These are phyloP conservation scores for Colletotrichum chlorophyti DNA, from an alignment of 2,329 filamentous ascomycete species.

Conservation along the genomic window DNA sequence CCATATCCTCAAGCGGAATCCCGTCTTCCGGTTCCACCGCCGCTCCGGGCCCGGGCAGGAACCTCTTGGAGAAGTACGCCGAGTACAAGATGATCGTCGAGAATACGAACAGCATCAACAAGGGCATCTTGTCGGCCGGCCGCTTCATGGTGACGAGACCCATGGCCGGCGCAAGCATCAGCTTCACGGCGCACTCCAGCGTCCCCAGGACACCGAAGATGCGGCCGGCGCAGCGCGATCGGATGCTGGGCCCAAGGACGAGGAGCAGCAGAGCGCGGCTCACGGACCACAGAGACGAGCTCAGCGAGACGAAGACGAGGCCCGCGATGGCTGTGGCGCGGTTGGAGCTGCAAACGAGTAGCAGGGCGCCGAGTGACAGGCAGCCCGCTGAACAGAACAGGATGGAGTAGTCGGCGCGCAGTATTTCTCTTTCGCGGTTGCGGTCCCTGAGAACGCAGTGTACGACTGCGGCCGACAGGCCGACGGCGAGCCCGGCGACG, in stretches of 20 bases:
- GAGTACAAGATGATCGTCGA: background rate
- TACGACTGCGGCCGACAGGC: too few relatives aligned
- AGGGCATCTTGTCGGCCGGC: background rate
- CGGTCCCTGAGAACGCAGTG: too few relatives aligned
- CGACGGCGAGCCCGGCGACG: too few relatives aligned
- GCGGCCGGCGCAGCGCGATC: background rate
- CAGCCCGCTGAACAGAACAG: too few relatives aligned
- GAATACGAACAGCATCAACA: background rate
- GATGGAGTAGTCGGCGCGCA: too few relatives aligned
- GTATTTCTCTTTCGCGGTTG: too few relatives aligned
- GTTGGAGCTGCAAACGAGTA: background rate
- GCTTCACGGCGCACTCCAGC: background rate
- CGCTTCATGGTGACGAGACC: background rate
- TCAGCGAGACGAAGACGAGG: background rate
- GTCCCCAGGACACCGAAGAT: background rate
- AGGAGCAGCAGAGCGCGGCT: background rate
- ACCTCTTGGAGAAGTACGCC: background rate
- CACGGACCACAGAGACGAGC: background rate
- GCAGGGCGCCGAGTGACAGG: too few relatives aligned
- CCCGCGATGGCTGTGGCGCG: background rate
- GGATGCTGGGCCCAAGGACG: background rate
- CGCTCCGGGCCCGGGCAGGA: background rate
- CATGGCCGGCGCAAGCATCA: background rate
- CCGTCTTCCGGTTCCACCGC: background rate
- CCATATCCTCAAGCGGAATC: background rate